Conservation (phyloP, 169 alveolate genomes). For the Theileria sp. region DNA sequence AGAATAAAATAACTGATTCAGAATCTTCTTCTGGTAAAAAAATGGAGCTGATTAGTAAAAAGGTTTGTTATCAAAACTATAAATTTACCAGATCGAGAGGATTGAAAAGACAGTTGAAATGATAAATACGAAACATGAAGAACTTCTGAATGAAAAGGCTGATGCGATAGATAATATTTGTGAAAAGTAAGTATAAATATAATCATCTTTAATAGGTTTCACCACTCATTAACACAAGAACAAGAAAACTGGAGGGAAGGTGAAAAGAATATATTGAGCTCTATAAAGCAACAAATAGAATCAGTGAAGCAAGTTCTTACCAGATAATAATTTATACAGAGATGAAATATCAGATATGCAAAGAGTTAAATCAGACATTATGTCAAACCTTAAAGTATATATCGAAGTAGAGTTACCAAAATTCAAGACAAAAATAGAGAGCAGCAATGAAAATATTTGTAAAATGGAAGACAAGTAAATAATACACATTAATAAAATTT, state of each 20-base stretch:
- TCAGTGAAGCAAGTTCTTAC: slow-evolving; percentile 24
- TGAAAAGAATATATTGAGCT: slow-evolving; percentile 37
- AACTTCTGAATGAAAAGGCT: slow-evolving; percentile 33
- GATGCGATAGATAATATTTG: slow-evolving; percentile 46
- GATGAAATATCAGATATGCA: slow-evolving; percentile 56
- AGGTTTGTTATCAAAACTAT: slow-evolving; percentile 11
- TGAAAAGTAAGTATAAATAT: slow-evolving; percentile 24
- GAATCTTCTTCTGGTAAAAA: slow-evolving; percentile 19
- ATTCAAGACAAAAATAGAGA: slow-evolving; percentile 32
- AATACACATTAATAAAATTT: not conserved
- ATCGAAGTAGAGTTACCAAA: slow-evolving; percentile 56
- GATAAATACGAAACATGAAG: slow-evolving; percentile 36
- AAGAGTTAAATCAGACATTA: slow-evolving; percentile 50
- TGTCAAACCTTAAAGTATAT: slow-evolving; percentile 43
- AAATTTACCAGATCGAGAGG: slow-evolving; percentile 38
- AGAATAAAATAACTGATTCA: slow-evolving; percentile 47
- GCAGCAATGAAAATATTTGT: slow-evolving; percentile 21
- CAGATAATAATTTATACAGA: slow-evolving; percentile 7
- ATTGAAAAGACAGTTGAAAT: slow-evolving; percentile 28
- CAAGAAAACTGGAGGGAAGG: slow-evolving; percentile 52
- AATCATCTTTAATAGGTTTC: slow-evolving; percentile 31
- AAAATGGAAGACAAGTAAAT: slow-evolving; percentile 59
- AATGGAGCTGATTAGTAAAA: slow-evolving; percentile 22
- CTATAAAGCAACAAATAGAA: slow-evolving; percentile 22
- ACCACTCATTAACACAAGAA: slow-evolving; percentile 32